Percentiles rank a stretch among this genome's conserved stretches.
Conservation (phyloP, 1,139 yeast genomes). For the Wickerhamomyces sp. region DNA sequence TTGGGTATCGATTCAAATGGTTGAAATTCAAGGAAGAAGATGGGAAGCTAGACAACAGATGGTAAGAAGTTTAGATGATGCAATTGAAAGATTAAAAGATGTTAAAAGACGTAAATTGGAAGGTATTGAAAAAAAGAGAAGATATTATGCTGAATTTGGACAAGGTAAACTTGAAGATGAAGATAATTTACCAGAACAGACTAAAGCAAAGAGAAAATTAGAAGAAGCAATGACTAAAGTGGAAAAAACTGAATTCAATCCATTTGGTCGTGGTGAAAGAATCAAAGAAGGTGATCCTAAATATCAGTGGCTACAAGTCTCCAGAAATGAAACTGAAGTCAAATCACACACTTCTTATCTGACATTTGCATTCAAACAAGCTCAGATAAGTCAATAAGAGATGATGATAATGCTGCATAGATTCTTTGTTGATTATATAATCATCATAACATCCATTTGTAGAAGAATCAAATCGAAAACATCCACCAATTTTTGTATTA, state of each 20-base stretch:
- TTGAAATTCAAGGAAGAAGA: conserved; percentile 77
- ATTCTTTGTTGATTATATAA: background rate
- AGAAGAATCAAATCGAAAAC: background rate
- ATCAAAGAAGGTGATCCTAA: conserved; percentile 81
- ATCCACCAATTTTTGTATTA: no score
- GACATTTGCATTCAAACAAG: conserved; percentile 67
- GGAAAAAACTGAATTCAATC: conserved; percentile 65
- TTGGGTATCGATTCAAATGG: conserved; percentile 91
- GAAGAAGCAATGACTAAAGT: conserved; percentile 27
- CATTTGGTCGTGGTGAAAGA: conserved; percentile 76
- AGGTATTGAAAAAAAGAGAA: conserved; percentile 63
- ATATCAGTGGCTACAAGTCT: conserved; percentile 77
- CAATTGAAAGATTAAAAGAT: conserved; percentile 72
- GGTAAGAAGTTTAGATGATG: conserved; percentile 79
- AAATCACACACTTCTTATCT: conserved; percentile 93
- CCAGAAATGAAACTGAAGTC: conserved; percentile 77
- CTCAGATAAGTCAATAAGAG: conserved; percentile 1
- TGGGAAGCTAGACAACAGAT: conserved; percentile 92
- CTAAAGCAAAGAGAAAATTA: conserved; percentile 22
- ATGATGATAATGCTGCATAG: background rate
- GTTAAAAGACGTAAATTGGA: conserved; percentile 69
- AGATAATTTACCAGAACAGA: conserved; percentile 11
- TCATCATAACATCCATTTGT: background rate
- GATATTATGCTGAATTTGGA: conserved; percentile 24
- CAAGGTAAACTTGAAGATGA: conserved; percentile 21